A percentile compares a stretch with the other conserved stretches of the same genome.
phyloP scores from a whole-genome alignment of 352 stramenopile species.

The Phytophthora vignae region DNA sequence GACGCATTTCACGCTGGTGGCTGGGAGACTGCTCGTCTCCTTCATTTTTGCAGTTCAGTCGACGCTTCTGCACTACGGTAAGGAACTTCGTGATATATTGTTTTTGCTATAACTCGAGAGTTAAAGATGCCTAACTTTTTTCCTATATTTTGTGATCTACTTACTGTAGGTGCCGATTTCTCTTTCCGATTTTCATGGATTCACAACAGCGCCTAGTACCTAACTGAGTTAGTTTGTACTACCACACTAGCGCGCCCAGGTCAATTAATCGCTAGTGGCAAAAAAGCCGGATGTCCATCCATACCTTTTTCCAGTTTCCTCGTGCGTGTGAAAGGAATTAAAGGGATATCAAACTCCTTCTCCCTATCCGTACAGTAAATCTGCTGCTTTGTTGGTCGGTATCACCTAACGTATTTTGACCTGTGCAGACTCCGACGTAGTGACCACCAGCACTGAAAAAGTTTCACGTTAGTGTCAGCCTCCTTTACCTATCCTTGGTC shows the following conservation, averaged over 20 bases:
- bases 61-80: slow-evolving; percentile 21
- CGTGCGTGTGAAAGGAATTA: not conserved
- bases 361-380: too few relatives aligned
- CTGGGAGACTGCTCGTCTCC: slow-evolving; percentile 36
- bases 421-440: too few relatives aligned
- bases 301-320: not conserved
- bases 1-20: slow-evolving; percentile 37
- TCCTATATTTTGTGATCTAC: not conserved
- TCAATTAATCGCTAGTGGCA: not conserved
- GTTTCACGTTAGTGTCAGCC: not conserved
- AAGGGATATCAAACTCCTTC: too few relatives aligned
- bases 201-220: not conserved
- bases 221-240: not conserved
- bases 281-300: too few relatives aligned
- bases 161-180: slow-evolving; percentile 18
- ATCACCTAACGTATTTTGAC: too few relatives aligned
- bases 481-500: not conserved
- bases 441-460: not conserved
- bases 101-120: too few relatives aligned
- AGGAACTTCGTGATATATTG: not conserved
- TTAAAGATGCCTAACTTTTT: not conserved
- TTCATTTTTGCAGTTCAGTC: slow-evolving; percentile 18
- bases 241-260: not conserved
- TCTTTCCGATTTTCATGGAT: slow-evolving; percentile 15
- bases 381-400: too few relatives aligned